A percentile compares a stretch with the other conserved stretches of the same genome.
phyloP scores from a whole-genome alignment of 139 green algal species.

The Micractinium conductrix region DNA sequence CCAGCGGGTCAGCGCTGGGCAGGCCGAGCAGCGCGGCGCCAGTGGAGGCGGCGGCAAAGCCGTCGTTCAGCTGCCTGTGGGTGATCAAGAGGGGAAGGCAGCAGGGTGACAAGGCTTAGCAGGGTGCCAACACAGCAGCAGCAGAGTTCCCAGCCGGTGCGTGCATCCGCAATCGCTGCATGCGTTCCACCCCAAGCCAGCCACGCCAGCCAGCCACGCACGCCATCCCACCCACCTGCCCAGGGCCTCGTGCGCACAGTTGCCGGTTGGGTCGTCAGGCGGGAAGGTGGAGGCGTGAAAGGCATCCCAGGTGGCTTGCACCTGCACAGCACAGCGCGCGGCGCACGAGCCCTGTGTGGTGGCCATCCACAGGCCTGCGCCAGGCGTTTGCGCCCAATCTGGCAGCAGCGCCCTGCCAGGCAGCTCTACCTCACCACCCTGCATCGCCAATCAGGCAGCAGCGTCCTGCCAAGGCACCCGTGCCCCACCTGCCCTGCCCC shows the following conservation, averaged over 20 bases:
- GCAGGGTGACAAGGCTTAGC: not conserved
- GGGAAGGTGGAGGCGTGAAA: slow-evolving; percentile 7
- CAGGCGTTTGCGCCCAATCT: too few relatives aligned
- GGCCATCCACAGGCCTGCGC: too few relatives aligned
- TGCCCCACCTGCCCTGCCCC: too few relatives aligned
- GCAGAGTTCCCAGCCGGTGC: too few relatives aligned
- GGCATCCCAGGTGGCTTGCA: not conserved
- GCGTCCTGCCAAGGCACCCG: too few relatives aligned
- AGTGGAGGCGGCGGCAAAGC: slow-evolving; percentile 10
- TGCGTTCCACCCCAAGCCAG: not conserved
- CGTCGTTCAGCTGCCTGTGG: slow-evolving; percentile 14
- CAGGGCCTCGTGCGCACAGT: not conserved
- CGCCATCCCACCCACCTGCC: not conserved
- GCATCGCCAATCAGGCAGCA: too few relatives aligned
- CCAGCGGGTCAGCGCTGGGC: not conserved
- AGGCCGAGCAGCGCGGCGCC: not conserved
- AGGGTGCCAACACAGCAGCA: not conserved
- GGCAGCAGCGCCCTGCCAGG: too few relatives aligned
- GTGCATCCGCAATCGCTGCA: too few relatives aligned
- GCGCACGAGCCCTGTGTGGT: too few relatives aligned
- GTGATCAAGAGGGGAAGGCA: not conserved
- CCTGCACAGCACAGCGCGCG: too few relatives aligned
- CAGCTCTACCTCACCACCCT: too few relatives aligned
- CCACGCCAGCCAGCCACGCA: not conserved
- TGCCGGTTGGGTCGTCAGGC: not conserved